Evolutionary conservation across 192 early-diverging fungal species (phyloP).

Genomic region (Helicostylum pulchrum): DNA sequence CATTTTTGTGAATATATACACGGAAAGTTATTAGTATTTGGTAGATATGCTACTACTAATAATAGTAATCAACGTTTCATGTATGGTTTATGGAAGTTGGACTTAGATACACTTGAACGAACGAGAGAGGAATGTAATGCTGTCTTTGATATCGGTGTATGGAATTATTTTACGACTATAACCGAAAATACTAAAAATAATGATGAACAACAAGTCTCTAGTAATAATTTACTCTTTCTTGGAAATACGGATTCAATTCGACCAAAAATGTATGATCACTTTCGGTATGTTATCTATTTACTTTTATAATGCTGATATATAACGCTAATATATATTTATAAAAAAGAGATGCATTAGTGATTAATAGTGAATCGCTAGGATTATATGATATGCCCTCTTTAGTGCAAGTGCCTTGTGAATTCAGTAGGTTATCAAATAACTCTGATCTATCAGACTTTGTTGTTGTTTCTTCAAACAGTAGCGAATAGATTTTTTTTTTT

Average conservation of each 20-base stretch:
- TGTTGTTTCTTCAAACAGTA: conserved; percentile 32
- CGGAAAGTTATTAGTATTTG: conserved; percentile 54
- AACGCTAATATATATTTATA: not conserved
- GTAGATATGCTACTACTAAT: conserved; percentile 40
- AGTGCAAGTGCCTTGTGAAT: conserved; percentile 34
- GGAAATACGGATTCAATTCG: conserved; percentile 52
- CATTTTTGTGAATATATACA: conserved; percentile 57
- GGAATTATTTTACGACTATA: conserved; percentile 58
- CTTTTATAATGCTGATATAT: not conserved
- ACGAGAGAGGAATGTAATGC: conserved; percentile 44
- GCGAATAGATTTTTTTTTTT: too few relatives aligned
- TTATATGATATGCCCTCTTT: conserved; percentile 49
- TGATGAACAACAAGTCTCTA: conserved; percentile 31
- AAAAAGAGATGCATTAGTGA: conserved; percentile 42
- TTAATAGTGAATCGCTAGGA: conserved; percentile 53
- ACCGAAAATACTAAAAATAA: conserved; percentile 25
- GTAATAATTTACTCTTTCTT: conserved; percentile 46
- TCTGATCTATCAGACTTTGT: conserved; percentile 57
- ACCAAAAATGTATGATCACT: conserved; percentile 54
- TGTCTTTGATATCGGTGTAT: conserved; percentile 42
- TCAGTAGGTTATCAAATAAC: conserved; percentile 46
- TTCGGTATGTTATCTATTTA: conserved; percentile 26
- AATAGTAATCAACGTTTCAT: conserved; percentile 15
- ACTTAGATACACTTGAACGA: conserved; percentile 55
- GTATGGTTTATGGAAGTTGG: conserved; percentile 58